phyloP scores from a whole-genome alignment of 495 filamentous ascomycete species.

The Amphirosellinia nigrospora region DNA sequence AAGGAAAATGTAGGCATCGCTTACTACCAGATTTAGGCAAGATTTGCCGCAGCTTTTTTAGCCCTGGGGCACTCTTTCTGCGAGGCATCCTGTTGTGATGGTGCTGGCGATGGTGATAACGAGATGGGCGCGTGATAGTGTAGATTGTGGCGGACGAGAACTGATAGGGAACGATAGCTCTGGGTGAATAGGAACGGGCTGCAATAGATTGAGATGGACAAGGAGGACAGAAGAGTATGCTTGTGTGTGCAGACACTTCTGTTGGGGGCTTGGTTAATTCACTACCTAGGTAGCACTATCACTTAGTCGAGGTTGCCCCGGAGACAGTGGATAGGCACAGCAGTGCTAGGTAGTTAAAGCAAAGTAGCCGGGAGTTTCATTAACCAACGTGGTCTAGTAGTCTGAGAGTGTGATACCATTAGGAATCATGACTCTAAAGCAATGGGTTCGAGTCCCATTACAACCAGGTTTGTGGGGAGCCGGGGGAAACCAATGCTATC shows the following conservation, averaged over 20 bases:
- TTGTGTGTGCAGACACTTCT: not conserved
- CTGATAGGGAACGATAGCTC: not conserved
- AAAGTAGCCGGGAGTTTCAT: not conserved
- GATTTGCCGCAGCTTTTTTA: not conserved
- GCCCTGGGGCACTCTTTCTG: not conserved
- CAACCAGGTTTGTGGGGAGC: conserved; percentile 5
- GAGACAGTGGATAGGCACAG: not conserved
- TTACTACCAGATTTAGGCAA: not conserved
- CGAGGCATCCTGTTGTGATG: not conserved
- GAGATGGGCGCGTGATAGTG: not conserved
- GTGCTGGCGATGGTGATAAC: not conserved
- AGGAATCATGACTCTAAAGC: conserved; percentile 11
- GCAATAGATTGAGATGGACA: not conserved
- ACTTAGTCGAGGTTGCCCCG: not conserved
- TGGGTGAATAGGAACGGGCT: not conserved
- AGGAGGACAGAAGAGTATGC: not conserved
- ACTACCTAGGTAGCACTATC: not conserved
- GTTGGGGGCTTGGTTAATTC: not conserved
- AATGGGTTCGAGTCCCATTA: conserved; percentile 21
- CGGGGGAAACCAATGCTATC: conserved; percentile 1
- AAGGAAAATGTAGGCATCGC: not conserved
- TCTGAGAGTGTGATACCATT: not conserved
- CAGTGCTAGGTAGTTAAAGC: conserved; percentile 7
- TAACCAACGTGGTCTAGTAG: conserved; percentile 20
- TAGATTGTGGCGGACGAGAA: not conserved